These are phyloP conservation scores for Aquilaria agallochum DNA, from an alignment of 441 rosid species.

Conservation along the genomic window DNA sequence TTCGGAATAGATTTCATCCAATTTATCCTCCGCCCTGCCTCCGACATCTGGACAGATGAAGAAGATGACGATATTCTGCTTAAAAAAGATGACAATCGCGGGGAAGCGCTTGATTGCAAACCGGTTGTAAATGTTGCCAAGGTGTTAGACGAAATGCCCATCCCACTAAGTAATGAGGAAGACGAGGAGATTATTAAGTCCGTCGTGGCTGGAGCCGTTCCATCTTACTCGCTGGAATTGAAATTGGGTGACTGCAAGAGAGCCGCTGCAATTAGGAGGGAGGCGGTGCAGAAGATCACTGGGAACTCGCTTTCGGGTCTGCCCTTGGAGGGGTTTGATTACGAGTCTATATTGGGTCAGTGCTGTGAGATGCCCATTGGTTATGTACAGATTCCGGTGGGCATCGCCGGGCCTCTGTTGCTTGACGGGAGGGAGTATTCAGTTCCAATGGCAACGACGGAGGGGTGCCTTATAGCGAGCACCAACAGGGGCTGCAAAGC, in stretches of 20 bases:
- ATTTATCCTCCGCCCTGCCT: constrained; percentile 17
- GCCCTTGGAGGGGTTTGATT: constrained; percentile 27
- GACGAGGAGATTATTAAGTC: background rate
- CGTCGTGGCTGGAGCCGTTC: background rate
- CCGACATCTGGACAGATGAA: constrained; percentile 16
- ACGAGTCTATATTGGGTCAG: constrained; percentile 13
- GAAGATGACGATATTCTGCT: constrained; percentile 6
- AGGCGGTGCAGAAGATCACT: constrained; percentile 25
- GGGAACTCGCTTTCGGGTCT: constrained; percentile 17
- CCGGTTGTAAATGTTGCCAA: constrained; percentile 14
- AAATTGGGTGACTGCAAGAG: constrained; percentile 25
- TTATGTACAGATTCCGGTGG: constrained; percentile 7
- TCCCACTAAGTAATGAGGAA: background rate
- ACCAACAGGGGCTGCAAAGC: constrained; percentile 4
- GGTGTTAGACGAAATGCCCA: constrained; percentile 6
- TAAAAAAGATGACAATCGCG: background rate
- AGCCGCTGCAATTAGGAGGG: constrained; percentile 23
- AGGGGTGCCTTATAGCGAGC: constrained; percentile 6
- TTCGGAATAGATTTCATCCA: constrained; percentile 5
- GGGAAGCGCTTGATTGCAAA: constrained; percentile 10
- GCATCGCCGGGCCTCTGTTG: background rate
- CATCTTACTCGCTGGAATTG: constrained; percentile 12
- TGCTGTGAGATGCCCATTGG: constrained; percentile 5
- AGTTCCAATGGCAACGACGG: constrained; percentile 1
- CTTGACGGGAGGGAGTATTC: background rate